A percentile compares a stretch with the other conserved stretches of the same genome.
These are phyloP conservation scores for Amanita jacksonii DNA, from an alignment of 768 basidiomycete genomes.

Conservation along the genomic window DNA sequence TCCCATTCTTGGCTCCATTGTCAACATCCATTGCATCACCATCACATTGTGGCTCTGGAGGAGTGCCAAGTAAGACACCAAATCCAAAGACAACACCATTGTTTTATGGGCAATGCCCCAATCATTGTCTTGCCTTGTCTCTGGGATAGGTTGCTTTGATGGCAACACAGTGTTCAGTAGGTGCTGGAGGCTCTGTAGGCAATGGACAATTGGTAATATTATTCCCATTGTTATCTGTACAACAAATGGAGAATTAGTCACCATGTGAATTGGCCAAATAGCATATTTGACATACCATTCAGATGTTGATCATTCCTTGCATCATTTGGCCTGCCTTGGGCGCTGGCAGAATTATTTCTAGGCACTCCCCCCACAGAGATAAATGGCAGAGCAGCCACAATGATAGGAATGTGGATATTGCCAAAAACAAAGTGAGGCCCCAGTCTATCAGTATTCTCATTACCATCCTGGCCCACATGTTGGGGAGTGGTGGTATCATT, in stretches of 20 bases:
- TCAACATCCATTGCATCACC: slow-evolving; percentile 4
- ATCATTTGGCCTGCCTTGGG: no score
- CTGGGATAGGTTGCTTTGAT: neutral
- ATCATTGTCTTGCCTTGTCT: neutral
- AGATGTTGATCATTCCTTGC: no score
- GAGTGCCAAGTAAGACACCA: slow-evolving; percentile 12
- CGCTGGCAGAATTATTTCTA: no score
- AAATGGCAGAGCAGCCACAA: neutral
- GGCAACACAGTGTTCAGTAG: neutral
- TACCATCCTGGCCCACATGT: neutral
- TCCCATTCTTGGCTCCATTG: neutral
- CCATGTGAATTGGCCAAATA: no score
- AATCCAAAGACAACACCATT: slow-evolving; percentile 10
- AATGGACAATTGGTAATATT: no score
- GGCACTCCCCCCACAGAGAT: no score
- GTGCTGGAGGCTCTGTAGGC: neutral
- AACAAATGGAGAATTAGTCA: no score
- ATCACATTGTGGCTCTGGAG: no score
- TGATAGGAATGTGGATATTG: slow-evolving; percentile 1
- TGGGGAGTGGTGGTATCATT: neutral
- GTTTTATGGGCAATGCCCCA: slow-evolving; percentile 5
- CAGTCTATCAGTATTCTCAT: neutral
- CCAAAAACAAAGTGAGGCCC: no score
- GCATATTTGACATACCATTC: no score
- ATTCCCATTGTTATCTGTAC: no score